phyloP scores from a whole-genome alignment of 352 stramenopile species.

The Pythium utonaiense region DNA sequence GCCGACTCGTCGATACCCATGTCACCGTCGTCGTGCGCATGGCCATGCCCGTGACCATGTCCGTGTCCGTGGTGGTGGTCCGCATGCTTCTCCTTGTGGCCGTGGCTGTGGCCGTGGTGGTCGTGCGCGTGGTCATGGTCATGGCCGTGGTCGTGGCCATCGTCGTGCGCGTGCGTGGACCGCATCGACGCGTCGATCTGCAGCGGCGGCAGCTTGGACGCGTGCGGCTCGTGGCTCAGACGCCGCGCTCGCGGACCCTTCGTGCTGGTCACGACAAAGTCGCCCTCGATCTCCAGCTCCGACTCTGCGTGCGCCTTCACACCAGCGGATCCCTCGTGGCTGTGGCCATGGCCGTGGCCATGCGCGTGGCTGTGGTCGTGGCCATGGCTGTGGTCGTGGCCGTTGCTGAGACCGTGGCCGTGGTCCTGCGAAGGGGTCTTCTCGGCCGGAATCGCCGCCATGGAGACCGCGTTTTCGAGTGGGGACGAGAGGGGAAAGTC shows the following conservation, averaged over 20 bases:
- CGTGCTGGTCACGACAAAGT: slow-evolving; percentile 1
- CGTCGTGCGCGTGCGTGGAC: slow-evolving; percentile 31
- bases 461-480: not conserved
- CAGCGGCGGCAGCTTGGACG: slow-evolving; percentile 16
- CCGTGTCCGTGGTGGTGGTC: slow-evolving; percentile 14
- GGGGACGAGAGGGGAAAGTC: not conserved
- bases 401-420: too few species aligned
- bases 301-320: slow-evolving; percentile 9
- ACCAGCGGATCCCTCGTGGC: too few species aligned
- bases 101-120: slow-evolving; percentile 17
- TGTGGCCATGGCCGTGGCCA: not conserved
- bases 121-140: slow-evolving; percentile 29
- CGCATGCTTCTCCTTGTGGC: slow-evolving; percentile 13
- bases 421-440: not conserved
- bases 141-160: slow-evolving; percentile 38
- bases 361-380: slow-evolving; percentile 14
- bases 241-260: slow-evolving; percentile 5
- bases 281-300: slow-evolving; percentile 17
- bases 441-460: slow-evolving; percentile 14
- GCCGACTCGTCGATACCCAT: slow-evolving; percentile 41
- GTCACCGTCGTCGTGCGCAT: slow-evolving; percentile 15
- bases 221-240: slow-evolving; percentile 4
- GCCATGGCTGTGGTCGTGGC: slow-evolving; percentile 8
- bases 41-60: slow-evolving; percentile 3
- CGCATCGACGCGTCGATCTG: slow-evolving; percentile 10